These are phyloP conservation scores for Dinochytrium kinnereticum DNA, from an alignment of 371 early-diverging fungal genomes.

Conservation along the genomic window DNA sequence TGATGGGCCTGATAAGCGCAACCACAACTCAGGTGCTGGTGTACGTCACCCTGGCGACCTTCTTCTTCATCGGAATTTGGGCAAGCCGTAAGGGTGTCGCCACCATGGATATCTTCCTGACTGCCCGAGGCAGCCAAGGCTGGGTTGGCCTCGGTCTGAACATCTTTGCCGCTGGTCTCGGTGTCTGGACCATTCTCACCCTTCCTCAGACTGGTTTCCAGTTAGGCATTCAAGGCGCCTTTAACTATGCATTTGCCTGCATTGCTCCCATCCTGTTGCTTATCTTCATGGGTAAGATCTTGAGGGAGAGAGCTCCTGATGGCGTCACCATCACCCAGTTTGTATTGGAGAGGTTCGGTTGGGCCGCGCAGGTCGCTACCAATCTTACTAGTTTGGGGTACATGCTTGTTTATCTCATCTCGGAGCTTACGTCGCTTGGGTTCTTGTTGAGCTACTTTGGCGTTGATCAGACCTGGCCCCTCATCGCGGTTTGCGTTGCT, in stretches of 20 bases:
- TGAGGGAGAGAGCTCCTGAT: constrained; percentile 51
- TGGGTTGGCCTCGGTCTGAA: constrained; percentile 50
- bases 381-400: constrained; percentile 51
- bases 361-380: constrained; percentile 49
- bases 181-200: constrained; percentile 54
- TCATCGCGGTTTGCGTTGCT: constrained; percentile 7
- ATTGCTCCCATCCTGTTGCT: constrained; percentile 50
- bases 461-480: constrained; percentile 25
- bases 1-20: not conserved
- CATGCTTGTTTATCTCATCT: constrained; percentile 52
- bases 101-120: constrained; percentile 53
- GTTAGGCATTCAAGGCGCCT: constrained; percentile 55
- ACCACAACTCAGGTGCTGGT: constrained; percentile 31
- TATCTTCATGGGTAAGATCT: constrained; percentile 50
- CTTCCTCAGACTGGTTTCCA: constrained; percentile 56
- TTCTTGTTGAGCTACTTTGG: constrained; percentile 52
- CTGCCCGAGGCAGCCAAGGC: constrained; percentile 48
- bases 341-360: constrained; percentile 52
- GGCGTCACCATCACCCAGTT: constrained; percentile 58
- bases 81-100: constrained; percentile 51
- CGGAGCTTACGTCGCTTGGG: constrained; percentile 55
- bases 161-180: constrained; percentile 56
- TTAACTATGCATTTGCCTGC: constrained; percentile 56
- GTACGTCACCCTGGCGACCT: constrained; percentile 50
- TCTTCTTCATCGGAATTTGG: constrained; percentile 49